Evolutionary conservation across 1,284 basidiomycete genomes (phyloP).

Genomic region (Tilletia setariae): DNA sequence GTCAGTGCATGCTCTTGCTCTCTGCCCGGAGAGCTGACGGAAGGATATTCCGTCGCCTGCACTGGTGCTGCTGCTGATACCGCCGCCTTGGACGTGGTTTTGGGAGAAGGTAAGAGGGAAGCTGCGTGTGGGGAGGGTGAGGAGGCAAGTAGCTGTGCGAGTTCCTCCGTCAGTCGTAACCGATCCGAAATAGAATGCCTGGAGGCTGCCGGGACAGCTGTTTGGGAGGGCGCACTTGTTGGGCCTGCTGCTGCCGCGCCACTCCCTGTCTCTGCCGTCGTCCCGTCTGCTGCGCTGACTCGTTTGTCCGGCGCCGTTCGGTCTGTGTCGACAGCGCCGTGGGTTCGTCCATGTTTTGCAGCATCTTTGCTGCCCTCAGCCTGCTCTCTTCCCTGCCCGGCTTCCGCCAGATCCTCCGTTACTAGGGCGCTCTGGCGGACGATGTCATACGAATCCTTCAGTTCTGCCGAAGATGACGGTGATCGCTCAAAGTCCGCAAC

Average conservation of each 20-base stretch:
- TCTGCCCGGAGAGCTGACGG: neutral
- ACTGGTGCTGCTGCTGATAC: neutral
- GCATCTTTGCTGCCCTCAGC: too few relatives aligned
- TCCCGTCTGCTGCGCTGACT: too few relatives aligned
- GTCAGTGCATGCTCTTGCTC: slow-evolving; percentile 54
- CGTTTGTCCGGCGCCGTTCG: too few relatives aligned
- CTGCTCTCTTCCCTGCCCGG: too few relatives aligned
- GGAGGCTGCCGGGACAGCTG: slow-evolving; percentile 1
- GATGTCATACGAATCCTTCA: neutral
- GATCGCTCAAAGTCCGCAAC: neutral
- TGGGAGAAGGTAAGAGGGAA: neutral
- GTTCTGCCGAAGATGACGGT: slow-evolving; percentile 7
- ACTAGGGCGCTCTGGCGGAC: neutral
- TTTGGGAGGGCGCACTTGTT: neutral
- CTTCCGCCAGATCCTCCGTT: too few relatives aligned
- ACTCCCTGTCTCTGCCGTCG: neutral
- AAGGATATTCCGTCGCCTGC: neutral
- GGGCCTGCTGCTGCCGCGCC: neutral
- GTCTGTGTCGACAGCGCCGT: too few relatives aligned
- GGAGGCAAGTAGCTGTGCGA: slow-evolving; percentile 1
- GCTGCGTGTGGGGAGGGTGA: slow-evolving; percentile 15
- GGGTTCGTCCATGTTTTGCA: too few relatives aligned
- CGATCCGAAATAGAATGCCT: slow-evolving; percentile 5
- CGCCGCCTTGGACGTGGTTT: neutral
- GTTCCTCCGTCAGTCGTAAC: slow-evolving; percentile 13